A percentile compares a stretch with the other conserved stretches of the same genome.
phyloP scores from a whole-genome alignment of 495 filamentous ascomycete species.

The Talaromyces stipitatus region DNA sequence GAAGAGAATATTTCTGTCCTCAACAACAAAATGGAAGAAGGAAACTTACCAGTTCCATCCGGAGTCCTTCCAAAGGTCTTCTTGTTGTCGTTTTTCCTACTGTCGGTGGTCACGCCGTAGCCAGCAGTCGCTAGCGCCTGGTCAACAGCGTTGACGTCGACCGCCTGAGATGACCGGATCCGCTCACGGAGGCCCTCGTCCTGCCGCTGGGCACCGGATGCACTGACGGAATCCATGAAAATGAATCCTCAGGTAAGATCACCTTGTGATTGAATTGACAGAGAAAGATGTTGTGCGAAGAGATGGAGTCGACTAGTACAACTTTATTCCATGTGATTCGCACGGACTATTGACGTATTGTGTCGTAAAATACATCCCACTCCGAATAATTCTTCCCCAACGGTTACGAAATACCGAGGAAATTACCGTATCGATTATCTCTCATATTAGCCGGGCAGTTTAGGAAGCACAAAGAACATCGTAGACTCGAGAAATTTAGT shows the following conservation, averaged over 20 bases:
- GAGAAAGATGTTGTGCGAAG: background rate
- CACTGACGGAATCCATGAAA: conserved; percentile 36
- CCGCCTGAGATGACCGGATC: conserved; percentile 22
- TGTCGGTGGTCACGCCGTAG: conserved; percentile 26
- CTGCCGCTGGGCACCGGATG: conserved; percentile 34
- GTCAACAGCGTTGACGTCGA: conserved; percentile 24
- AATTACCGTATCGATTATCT: background rate
- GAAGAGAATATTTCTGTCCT: background rate
- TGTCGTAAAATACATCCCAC: background rate
- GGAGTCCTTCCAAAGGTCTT: conserved; percentile 90
- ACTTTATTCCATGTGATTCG: conserved; percentile 1
- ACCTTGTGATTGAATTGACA: conserved; percentile 1
- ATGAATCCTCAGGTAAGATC: background rate
- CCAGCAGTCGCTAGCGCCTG: conserved; percentile 18
- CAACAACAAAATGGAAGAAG: background rate
- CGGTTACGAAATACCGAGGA: background rate
- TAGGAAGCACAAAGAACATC: background rate
- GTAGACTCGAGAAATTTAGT: background rate
- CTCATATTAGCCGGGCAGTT: background rate
- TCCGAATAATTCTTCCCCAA: background rate
- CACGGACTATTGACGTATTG: background rate
- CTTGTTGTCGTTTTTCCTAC: conserved; percentile 42
- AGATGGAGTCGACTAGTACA: background rate
- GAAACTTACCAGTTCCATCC: conserved; percentile 71
- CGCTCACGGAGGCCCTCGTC: conserved; percentile 38